Base-by-base conservation (phyloP, 108 stramenopile species). In the Epithemia pelagica region DNA sequence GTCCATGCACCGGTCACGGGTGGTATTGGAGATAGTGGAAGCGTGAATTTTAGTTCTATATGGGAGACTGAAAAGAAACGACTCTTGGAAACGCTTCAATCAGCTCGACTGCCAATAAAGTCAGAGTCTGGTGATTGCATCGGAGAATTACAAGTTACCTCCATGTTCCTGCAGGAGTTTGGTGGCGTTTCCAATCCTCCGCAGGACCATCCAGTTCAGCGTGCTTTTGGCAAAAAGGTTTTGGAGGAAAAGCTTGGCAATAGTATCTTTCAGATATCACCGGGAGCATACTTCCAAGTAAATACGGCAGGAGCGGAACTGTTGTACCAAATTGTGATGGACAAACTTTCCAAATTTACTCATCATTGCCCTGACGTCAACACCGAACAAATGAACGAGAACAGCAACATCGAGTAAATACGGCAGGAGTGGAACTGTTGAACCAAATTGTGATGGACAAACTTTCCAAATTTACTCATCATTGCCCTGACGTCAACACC, bases 221-320 rank as follows among this genome's bases (percentile, higher is more conserved):
- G 88, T 59, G 65, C 77, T 30, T 93, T 74, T 70, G 96, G 96
- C 23, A 68, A 86, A 62, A 77, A 73, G 61, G 69, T 25, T 25
- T 52, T 97, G 25, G 68, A 78, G 60, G 94, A 97, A 62, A 67
- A 61, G 51, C 74, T 97, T 18, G 77, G 88, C 19, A 82, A 85
- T 30, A 87, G 89, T 64, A 81, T 69, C 18, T 97, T 96, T 69
- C 86, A 85, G 68, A 90, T 97, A n/a, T 90, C 88, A 25, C 92
- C 95, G 1, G 83, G 85, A 28, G 95, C 97, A 19, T 97, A 96
- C 80, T 97, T 97, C 71, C 97, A 97, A 72, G 93, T 94, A 0
- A 97, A 94, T 52, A 95, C 94, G 2, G 74, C 69, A 31, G 87
- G 89, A 29, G 94, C 95, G 0, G 94, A 95, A 60, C 68, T 81